phyloP scores from a whole-genome alignment of 305 asterid genomes.

The Fraxinus xanthoxyloides region DNA sequence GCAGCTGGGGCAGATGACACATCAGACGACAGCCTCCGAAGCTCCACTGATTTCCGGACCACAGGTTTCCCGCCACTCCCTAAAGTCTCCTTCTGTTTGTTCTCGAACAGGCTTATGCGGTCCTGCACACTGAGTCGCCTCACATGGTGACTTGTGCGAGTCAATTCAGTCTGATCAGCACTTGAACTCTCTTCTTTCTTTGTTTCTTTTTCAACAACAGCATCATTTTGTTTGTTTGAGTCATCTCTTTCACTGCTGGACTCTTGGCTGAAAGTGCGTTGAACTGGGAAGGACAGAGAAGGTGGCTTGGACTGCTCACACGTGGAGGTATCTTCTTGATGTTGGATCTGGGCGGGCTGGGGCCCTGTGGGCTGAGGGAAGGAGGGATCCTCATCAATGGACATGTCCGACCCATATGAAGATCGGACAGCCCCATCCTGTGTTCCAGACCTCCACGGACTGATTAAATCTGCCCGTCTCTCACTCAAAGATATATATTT shows the following conservation, averaged over 20 bases:
- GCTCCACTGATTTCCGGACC: conserved; percentile 62
- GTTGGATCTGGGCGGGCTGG: conserved; percentile 19
- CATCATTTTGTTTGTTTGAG: conserved; percentile 29
- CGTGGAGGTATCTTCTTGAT: conserved; percentile 27
- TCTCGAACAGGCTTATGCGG: conserved; percentile 82
- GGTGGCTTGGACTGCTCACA: conserved; percentile 36
- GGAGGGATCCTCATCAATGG: conserved; percentile 66
- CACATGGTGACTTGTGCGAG: conserved; percentile 47
- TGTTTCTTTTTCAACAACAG: conserved; percentile 34
- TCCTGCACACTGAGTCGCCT: conserved; percentile 95
- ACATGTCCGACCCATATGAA: conserved; percentile 84
- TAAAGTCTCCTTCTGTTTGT: conserved; percentile 79
- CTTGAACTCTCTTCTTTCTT: conserved; percentile 41
- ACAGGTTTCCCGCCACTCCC: conserved; percentile 53
- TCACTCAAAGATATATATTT: conserved; percentile 60
- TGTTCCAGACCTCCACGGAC: conserved; percentile 33
- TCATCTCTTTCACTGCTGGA: conserved; percentile 51
- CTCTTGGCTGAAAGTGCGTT: conserved; percentile 40
- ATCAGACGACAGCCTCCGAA: conserved; percentile 73
- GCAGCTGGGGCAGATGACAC: conserved; percentile 50
- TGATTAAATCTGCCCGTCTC: conserved; percentile 61
- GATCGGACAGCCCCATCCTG: conserved; percentile 59
- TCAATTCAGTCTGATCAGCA: conserved; percentile 39
- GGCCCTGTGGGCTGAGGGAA: conserved; percentile 29
- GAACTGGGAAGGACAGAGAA: conserved; percentile 31